Base-by-base conservation (phyloP, 2,329 filamentous ascomycete genomes). In the Diaporthe sp. region DNA sequence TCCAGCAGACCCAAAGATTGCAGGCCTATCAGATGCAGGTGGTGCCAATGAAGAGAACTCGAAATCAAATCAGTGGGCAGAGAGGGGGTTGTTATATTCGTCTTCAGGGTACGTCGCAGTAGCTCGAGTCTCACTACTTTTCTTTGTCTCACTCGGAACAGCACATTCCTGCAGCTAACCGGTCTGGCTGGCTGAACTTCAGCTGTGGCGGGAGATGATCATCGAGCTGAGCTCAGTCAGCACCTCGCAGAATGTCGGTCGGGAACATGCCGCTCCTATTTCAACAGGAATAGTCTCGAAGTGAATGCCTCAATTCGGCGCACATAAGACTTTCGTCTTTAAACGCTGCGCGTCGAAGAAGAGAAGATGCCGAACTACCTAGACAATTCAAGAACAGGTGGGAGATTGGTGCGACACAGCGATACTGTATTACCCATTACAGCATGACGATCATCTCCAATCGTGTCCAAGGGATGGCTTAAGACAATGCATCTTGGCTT, bases 141-240 rank as follows among this genome's bases (percentile, higher is more conserved):
- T 51, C 53, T 59, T 49, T 72, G 55, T 72, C 55, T 58, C 10
- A 71, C 68, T 17, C 25, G 19, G 25, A 46, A 31, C 55, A 61
- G 22, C 69, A 72, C 55, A 51, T 28, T 49, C 55, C 55, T 61
- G 69, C 69, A 72, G 69, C 69, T 39, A 72, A 37, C 69, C 69
- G 65, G 3, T 34, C 46, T 68, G 46, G 46, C 22, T 68, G 46
- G 31, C 44, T 51, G 46, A 39, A 28, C 8, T 39, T 68, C 65
- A 68, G 65, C 65, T 68, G 65, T 68, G 65, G 65, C 65, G 46
- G 65, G 44, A 39, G 46, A 53, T 68, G 28, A 68, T 53, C 65
- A 10, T 68, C 46, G 22, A 39, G 65, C 65, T 37, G 65, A 15
- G 65, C 65, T 42, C 31, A 59, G 57, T 42, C 31, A 59, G 57